A percentile compares a stretch with the other conserved stretches of the same genome.
Conservation (phyloP, 305 asterid species). For the Fraxinus sp. region DNA sequence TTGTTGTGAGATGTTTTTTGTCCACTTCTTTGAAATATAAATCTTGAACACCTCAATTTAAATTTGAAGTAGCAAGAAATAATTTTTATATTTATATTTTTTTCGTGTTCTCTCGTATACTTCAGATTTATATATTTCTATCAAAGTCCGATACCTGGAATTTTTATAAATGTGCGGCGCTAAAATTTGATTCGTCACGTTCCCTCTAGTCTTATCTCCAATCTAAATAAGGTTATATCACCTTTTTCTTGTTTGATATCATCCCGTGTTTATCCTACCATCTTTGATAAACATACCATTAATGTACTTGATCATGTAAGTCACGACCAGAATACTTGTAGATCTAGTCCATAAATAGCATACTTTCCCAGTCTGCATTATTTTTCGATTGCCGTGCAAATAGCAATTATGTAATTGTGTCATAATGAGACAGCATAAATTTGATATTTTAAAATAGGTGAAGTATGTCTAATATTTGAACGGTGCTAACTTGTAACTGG, state of each 20-base stretch:
- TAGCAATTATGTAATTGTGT: not conserved
- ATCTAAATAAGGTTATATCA: not conserved
- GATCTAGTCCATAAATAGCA: not conserved
- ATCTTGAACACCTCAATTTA: not conserved
- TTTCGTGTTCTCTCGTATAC: not conserved
- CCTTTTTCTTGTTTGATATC: not conserved
- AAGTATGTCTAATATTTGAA: slow-evolving; percentile 15
- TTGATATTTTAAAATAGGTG: not conserved
- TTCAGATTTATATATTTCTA: not conserved
- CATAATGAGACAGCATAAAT: not conserved
- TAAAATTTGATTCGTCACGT: not conserved
- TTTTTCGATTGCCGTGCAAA: not conserved
- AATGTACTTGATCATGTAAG: not conserved
- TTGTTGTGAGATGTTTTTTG: not conserved
- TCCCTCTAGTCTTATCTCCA: not conserved
- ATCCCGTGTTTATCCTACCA: not conserved
- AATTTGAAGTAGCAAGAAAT: not conserved
- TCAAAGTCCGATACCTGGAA: not conserved
- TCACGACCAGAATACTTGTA: not conserved
- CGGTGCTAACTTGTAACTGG: slow-evolving; percentile 28
- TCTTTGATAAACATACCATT: not conserved
- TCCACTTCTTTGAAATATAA: not conserved
- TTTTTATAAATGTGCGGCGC: not conserved
- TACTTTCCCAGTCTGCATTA: not conserved
- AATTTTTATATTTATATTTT: not conserved